phyloP scores from a whole-genome alignment of 345 rosid species.

The Ceriops tagal region DNA sequence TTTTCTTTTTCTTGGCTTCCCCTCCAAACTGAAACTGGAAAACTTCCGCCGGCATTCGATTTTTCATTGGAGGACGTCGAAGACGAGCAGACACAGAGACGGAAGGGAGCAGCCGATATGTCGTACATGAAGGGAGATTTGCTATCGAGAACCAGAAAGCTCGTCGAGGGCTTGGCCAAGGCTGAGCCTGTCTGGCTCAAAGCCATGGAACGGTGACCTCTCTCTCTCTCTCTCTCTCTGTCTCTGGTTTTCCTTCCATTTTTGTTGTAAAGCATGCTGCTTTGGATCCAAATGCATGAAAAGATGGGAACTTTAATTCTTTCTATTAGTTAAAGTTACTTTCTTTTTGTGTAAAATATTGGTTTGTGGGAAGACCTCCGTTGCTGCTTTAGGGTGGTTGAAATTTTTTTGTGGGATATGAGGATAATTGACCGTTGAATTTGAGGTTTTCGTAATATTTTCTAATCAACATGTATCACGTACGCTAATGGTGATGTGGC shows the following conservation, averaged over 20 bases:
- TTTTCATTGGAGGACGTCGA: too few relatives aligned
- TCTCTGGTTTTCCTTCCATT: background rate
- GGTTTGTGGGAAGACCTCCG: too few relatives aligned
- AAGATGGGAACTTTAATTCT: too few relatives aligned
- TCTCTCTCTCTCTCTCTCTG: background rate
- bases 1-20: too few relatives aligned
- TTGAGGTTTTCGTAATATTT: background rate
- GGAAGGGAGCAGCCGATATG: conserved; percentile 23
- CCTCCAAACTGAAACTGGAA: too few relatives aligned
- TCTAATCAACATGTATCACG: background rate
- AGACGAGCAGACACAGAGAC: too few relatives aligned
- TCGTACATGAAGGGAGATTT: conserved; percentile 88
- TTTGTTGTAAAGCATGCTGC: background rate
- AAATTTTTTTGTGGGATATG: background rate
- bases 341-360: too few relatives aligned
- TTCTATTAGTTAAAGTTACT: too few relatives aligned
- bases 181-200: conserved; percentile 82
- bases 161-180: conserved; percentile 78
- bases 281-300: too few relatives aligned
- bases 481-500: too few relatives aligned
- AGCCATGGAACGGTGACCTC: conserved; percentile 75
- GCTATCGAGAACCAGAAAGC: conserved; percentile 65
- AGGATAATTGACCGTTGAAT: background rate
- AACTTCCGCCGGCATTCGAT: too few relatives aligned
- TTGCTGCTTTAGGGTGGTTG: background rate